phyloP scores from a whole-genome alignment of 2,329 filamentous ascomycete species.

The Lachnellula suecica region DNA sequence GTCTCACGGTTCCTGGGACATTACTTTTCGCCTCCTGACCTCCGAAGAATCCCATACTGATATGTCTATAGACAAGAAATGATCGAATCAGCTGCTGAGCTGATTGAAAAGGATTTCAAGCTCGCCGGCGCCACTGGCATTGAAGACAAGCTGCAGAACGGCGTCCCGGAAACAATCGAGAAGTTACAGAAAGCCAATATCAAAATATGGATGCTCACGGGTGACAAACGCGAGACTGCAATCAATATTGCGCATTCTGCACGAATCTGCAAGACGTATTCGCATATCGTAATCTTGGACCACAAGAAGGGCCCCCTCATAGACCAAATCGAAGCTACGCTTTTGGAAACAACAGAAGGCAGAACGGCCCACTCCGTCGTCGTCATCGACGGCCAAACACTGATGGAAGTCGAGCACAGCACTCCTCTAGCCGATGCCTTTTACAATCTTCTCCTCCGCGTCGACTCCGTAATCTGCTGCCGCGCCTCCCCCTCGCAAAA shows the following conservation, averaged over 20 bases:
- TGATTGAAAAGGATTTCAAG: slow-evolving; percentile 80
- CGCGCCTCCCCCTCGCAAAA: slow-evolving; percentile 90
- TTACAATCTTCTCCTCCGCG: slow-evolving; percentile 71
- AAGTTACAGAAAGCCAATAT: slow-evolving; percentile 10
- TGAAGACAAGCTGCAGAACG: slow-evolving; percentile 87
- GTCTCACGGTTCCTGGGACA: too few relatives aligned
- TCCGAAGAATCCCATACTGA: too few relatives aligned
- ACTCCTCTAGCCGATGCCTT: slow-evolving; percentile 59
- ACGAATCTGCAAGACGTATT: slow-evolving; percentile 68
- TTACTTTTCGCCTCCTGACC: too few relatives aligned
- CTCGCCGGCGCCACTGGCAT: slow-evolving; percentile 88
- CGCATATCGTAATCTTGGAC: slow-evolving; percentile 78
- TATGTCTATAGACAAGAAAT: slow-evolving; percentile 74
- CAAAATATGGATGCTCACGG: slow-evolving; percentile 94
- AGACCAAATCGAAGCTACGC: slow-evolving; percentile 60
- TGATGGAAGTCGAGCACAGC: slow-evolving; percentile 68
- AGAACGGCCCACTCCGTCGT: slow-evolving; percentile 76
- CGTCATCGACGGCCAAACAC: slow-evolving; percentile 77
- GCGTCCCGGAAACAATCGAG: slow-evolving; percentile 48
- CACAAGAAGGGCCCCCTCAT: slow-evolving; percentile 29
- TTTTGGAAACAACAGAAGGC: slow-evolving; percentile 63
- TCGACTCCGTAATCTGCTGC: slow-evolving; percentile 89
- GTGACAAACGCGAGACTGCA: slow-evolving; percentile 88
- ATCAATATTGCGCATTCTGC: slow-evolving; percentile 92
- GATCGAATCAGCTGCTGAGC: slow-evolving; percentile 77